Base-by-base conservation (phyloP, 164 flowering plant genomes). In the Magnolia kwangsiensis region DNA sequence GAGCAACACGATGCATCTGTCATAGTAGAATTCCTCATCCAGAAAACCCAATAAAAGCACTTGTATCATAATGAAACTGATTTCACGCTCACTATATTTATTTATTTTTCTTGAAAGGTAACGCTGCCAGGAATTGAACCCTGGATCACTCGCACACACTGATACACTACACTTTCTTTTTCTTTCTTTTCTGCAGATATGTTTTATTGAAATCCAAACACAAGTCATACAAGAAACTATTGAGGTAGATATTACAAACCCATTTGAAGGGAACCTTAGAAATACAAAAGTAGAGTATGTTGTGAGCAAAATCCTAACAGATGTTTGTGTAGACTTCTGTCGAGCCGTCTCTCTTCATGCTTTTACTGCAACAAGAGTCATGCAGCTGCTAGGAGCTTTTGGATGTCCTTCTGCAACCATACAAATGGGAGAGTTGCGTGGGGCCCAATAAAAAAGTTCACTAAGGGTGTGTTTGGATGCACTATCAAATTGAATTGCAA, bases 321-420 rank as follows among this genome's bases (percentile, higher is more conserved):
- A 64, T 2, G 27, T 64, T 64, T 64, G 67, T 19, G 19, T 49
- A 37, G 72, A 45, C 29, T 19, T 19, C 21, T 14, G 20, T 45
- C 7, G 14, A 70, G 51, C 9, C 37, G 11, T 20, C 16, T 45
- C 50, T 70, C 37, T 21, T 68, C 27, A 68, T 68, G 45, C 45
- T 37, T 37, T 37, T 37, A 37, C 45, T 37, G 45, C 49, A 37
- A 61, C 23, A 18, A 71, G 49, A 5, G 66, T 80, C 75, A 89
- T 69, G 90, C 89, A 0, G 90, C 90, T 1, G 91, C 93, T 63
- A 93, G 83, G 27, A 91, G 90, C 88, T 85, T 91, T 83, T 88
- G 79, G 31, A 93, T 89, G 83, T 93, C 96, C 88, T 88, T 90
- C 98, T 93, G 98, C 75, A 88, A 77, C 63, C 55, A n/a, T 19